Conservation (phyloP, 179 eudicot species). For the Patellifolia procumbens region DNA sequence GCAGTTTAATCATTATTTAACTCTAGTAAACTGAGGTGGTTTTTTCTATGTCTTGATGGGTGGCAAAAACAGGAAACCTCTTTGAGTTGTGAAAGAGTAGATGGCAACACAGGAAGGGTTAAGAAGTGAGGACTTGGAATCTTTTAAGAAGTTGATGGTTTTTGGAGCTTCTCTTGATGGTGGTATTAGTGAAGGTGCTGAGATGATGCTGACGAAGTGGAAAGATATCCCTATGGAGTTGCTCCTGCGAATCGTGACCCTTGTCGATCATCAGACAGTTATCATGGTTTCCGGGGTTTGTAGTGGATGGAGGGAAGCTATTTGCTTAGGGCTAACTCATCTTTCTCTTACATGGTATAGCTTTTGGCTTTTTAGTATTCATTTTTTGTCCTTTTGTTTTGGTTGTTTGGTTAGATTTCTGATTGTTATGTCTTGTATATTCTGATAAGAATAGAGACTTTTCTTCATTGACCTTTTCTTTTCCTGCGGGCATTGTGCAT, state of each 20-base stretch:
- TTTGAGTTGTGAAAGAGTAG: slow-evolving; percentile 17
- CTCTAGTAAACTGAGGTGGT: slow-evolving; percentile 3
- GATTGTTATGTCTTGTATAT: not conserved
- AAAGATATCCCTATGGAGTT: slow-evolving; percentile 92
- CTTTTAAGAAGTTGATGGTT: slow-evolving; percentile 70
- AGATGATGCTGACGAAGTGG: slow-evolving; percentile 58
- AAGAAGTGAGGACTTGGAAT: slow-evolving; percentile 51
- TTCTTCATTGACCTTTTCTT: not conserved
- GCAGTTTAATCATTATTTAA: slow-evolving; percentile 6
- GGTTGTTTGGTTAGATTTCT: not conserved
- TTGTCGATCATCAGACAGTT: slow-evolving; percentile 76
- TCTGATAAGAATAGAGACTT: not conserved
- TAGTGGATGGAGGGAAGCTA: slow-evolving; percentile 88
- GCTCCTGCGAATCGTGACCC: slow-evolving; percentile 64
- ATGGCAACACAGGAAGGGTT: slow-evolving; percentile 47
- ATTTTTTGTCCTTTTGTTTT: not conserved
- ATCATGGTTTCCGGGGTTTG: slow-evolving; percentile 80
- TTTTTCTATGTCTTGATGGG: slow-evolving; percentile 13
- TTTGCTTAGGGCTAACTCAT: slow-evolving; percentile 64
- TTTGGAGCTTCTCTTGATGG: slow-evolving; percentile 36
- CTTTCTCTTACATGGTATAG: slow-evolving; percentile 86
- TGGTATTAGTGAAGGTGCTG: slow-evolving; percentile 33
- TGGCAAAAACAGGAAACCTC: slow-evolving; percentile 15
- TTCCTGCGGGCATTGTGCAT: not conserved
- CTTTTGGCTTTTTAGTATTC: not conserved